A percentile compares a stretch with the other conserved stretches of the same genome.
Evolutionary conservation across 2,329 filamentous ascomycete genomes (phyloP).

Genomic region (Sporothrix pallida): DNA sequence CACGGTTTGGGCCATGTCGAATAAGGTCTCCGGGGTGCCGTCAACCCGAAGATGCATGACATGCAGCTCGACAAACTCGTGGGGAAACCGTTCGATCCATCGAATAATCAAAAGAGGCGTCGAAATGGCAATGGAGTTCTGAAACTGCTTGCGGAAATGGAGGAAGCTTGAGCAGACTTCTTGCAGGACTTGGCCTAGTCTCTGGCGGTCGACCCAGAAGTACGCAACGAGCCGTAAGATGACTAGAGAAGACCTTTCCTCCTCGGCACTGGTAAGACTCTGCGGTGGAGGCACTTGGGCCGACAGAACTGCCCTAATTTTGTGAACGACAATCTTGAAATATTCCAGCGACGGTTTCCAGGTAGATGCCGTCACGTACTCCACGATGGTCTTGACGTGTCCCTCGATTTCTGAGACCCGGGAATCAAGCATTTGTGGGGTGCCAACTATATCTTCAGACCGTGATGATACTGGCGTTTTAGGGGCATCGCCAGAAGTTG

Average conservation of each 20-base stretch:
- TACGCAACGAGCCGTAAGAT: constrained; percentile 65
- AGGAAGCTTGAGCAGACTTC: constrained; percentile 71
- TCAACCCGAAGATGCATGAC: constrained; percentile 66
- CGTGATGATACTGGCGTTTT: constrained; percentile 38
- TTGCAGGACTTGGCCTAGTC: constrained; percentile 66
- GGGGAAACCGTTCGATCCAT: constrained; percentile 69
- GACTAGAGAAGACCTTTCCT: constrained; percentile 60
- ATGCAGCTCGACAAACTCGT: constrained; percentile 69
- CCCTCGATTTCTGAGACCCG: constrained; percentile 58
- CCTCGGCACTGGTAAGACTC: constrained; percentile 50
- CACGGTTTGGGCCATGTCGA: constrained; percentile 70
- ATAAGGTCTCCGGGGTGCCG: constrained; percentile 68
- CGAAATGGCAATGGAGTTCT: constrained; percentile 67
- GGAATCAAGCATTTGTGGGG: constrained; percentile 44
- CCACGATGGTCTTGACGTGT: constrained; percentile 62
- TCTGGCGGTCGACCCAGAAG: constrained; percentile 68
- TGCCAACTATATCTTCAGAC: constrained; percentile 49
- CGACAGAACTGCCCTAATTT: constrained; percentile 53
- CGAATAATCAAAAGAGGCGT: constrained; percentile 67
- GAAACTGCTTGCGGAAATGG: constrained; percentile 67
- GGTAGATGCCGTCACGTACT: constrained; percentile 69
- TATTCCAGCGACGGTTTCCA: constrained; percentile 67
- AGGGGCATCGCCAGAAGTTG: constrained; percentile 36
- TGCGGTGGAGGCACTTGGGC: constrained; percentile 49
- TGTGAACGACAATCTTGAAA: constrained; percentile 59